phyloP scores from a whole-genome alignment of 768 basidiomycete species.

The Boletus rubropictus region DNA sequence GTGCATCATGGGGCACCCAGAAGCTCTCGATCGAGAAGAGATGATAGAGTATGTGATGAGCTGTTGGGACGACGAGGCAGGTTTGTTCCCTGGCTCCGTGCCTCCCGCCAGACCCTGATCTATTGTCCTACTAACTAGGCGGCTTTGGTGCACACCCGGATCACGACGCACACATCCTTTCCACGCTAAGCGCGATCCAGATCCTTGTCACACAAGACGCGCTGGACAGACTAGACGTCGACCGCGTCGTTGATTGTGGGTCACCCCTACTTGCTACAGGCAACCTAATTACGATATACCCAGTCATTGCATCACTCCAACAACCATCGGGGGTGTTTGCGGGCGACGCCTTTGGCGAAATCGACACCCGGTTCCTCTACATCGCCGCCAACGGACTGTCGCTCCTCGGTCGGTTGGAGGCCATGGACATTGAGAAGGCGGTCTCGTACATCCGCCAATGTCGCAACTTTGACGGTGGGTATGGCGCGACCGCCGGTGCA shows the following conservation, averaged over 20 bases:
- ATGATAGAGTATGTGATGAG: slow-evolving; percentile 87
- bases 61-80: slow-evolving; percentile 92
- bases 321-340: slow-evolving; percentile 84
- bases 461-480: slow-evolving; percentile 94
- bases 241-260: slow-evolving; percentile 71
- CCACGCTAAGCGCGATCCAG: slow-evolving; percentile 90
- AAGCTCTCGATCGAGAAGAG: slow-evolving; percentile 77
- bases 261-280: slow-evolving; percentile 1
- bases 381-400: slow-evolving; percentile 81
- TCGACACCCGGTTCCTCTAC: slow-evolving; percentile 86
- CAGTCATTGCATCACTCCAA: slow-evolving; percentile 83
- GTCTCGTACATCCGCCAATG: slow-evolving; percentile 71
- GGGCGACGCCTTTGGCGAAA: slow-evolving; percentile 89
- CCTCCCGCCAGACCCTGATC: slow-evolving; percentile 1
- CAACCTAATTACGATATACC: not conserved
- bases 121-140: slow-evolving; percentile 42
- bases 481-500: slow-evolving; percentile 76
- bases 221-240: slow-evolving; percentile 60
- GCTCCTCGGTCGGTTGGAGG: slow-evolving; percentile 68
- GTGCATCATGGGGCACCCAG: slow-evolving; percentile 68
- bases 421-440: slow-evolving; percentile 61
- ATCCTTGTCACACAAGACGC: slow-evolving; percentile 84
- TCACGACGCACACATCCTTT: slow-evolving; percentile 85
- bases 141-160: slow-evolving; percentile 89
- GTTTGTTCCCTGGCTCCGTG: slow-evolving; percentile 29